phyloP scores from a whole-genome alignment of 352 stramenopile species.

The Globisporangium heterothallicum region DNA sequence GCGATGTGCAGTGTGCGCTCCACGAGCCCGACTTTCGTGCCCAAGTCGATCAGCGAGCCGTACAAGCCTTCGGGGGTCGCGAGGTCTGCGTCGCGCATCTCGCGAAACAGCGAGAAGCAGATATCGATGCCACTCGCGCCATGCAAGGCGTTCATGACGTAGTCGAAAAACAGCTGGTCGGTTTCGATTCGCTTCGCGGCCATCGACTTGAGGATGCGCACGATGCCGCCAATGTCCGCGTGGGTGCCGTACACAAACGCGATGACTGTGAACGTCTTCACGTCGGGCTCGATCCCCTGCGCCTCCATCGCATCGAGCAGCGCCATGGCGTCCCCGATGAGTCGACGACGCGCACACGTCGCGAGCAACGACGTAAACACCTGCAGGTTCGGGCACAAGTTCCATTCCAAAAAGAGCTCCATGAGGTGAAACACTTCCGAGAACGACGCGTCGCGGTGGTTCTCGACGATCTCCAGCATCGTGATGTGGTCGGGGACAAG shows the following conservation, averaged over 20 bases:
- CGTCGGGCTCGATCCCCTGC: slow-evolving; percentile 35
- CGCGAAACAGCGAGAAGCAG: slow-evolving; percentile 62
- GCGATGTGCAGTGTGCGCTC: slow-evolving; percentile 67
- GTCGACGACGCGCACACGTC: slow-evolving; percentile 51
- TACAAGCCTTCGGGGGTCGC: slow-evolving; percentile 56
- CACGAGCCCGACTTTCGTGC: slow-evolving; percentile 50
- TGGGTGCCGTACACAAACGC: slow-evolving; percentile 58
- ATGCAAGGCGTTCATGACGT: slow-evolving; percentile 52
- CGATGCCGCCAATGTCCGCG: slow-evolving; percentile 41
- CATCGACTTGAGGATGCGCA: slow-evolving; percentile 48
- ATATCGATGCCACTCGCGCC: slow-evolving; percentile 57
- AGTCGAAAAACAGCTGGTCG: slow-evolving; percentile 62
- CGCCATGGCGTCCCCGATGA: slow-evolving; percentile 48
- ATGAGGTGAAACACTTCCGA: slow-evolving; percentile 64
- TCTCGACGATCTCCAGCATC: slow-evolving; percentile 77
- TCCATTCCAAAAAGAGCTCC: slow-evolving; percentile 60
- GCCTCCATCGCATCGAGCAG: slow-evolving; percentile 50
- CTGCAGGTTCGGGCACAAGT: slow-evolving; percentile 50
- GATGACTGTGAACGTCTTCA: slow-evolving; percentile 67
- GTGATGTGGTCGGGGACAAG: slow-evolving; percentile 60
- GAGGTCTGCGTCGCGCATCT: slow-evolving; percentile 36
- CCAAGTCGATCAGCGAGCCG: slow-evolving; percentile 47
- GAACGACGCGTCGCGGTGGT: slow-evolving; percentile 49
- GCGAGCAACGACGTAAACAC: slow-evolving; percentile 74
- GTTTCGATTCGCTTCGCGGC: slow-evolving; percentile 20